Base-by-base conservation (phyloP, 768 basidiomycete genomes). In the Coprinellus micaceus region DNA sequence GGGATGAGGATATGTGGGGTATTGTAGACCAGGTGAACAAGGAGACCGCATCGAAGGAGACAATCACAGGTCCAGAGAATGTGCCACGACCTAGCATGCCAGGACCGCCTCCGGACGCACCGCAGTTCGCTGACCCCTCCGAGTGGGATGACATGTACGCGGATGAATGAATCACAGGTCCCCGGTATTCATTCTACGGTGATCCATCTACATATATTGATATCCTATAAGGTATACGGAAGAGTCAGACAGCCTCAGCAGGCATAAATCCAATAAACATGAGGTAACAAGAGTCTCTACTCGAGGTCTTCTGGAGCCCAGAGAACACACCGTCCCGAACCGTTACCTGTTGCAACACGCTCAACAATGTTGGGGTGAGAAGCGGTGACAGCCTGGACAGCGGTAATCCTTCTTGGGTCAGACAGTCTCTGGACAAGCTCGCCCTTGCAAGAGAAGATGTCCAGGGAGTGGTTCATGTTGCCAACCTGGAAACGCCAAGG, bases 371-470 rank as follows among this genome's bases (percentile, higher is more conserved):
- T 85, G 0, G 91, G 91, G 67, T 93, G 91, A 13, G 88, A 90
- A 62, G 86, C 89, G 7, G 91, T 90, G n/a, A 93, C 91, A n/a
- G 91, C 90, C 69, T 92, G 91, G 3, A 87, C 86, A 1, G 91
- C 91, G 21, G 87, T 82, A 58, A 93, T 85, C 60, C 77, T 74
- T 25, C 68, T 63, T 41, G 69, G 73, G 67, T 91, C 88, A 13
- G 81, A 69, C 9, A 94, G 70, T 57, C 77, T 79, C 3, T 85
- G 80, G 29, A 94, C 67, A 15, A 84, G 75, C 58, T 91, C 86
- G 13, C 91, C 91, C 73, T 88, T 90, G 71, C 82, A 79, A 1
- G 89, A 84, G 63, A 81, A 85, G 5, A 93, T 83, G 64, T 91
- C 81, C 25, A 93, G 67, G 0, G 86, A 83, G 67, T 89, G 91